These are phyloP conservation scores for Phytophthora colocasiae DNA, from an alignment of 352 stramenopile genomes.

Conservation along the genomic window DNA sequence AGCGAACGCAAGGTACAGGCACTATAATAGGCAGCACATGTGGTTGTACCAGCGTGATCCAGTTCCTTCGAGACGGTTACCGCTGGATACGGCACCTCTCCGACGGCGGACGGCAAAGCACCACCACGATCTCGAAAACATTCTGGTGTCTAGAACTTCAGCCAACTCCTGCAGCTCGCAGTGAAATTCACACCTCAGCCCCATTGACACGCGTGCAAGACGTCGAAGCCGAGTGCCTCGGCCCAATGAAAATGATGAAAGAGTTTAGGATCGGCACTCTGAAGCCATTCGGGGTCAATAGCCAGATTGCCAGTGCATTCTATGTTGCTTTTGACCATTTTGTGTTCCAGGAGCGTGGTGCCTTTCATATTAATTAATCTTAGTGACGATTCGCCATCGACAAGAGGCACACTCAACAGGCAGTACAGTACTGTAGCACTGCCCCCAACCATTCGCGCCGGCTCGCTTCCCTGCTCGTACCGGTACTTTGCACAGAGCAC, in stretches of 20 bases:
- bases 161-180: neutral
- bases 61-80: neutral
- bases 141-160: neutral
- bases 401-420: too few relatives aligned
- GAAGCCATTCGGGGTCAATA: neutral
- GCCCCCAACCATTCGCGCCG: neutral
- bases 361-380: constrained; percentile 1
- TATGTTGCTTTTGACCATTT: neutral
- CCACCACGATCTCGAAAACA: neutral
- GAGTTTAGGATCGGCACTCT: neutral
- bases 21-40: too few relatives aligned
- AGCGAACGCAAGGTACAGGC: too few relatives aligned
- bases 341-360: neutral
- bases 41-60: neutral
- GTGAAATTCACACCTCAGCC: neutral
- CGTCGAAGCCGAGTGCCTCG: neutral
- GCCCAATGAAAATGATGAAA: neutral
- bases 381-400: neutral
- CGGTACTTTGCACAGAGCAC: neutral
- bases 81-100: neutral
- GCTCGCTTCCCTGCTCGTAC: neutral
- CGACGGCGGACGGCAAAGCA: constrained; percentile 1
- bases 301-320: neutral
- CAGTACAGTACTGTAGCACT: too few relatives aligned
- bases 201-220: neutral